Base-by-base conservation (phyloP, 2,329 filamentous ascomycete genomes). In the Ceratocystiopsis sp. region DNA sequence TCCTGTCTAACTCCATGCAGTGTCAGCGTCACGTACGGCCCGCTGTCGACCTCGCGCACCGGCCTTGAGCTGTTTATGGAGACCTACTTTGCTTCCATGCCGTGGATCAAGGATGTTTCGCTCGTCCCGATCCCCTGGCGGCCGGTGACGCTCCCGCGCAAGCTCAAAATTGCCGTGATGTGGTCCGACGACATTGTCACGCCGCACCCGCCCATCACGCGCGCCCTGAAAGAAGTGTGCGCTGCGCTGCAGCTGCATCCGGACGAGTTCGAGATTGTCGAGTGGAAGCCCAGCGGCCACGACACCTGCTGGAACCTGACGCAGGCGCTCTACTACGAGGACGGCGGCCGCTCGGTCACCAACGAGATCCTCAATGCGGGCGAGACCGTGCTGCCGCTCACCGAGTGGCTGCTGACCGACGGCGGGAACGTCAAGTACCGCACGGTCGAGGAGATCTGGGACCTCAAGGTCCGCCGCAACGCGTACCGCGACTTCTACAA, bases 71-170 rank as follows among this genome's bases (percentile, higher is more conserved):
- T 34, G 4, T 34, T 34, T 11, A 34, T 34, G 33, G 33, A 34
- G 8, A 34, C 33, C 10, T 34, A 34, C 16, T 37, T 37, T 18
- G 63, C 61, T 12, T 66, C 67, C 19, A 52, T 73, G 40, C 80
- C 80, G 0, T 84, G 80, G 80, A 1, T 59, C 71, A 48, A 65
- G 65, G 80, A 84, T 54, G 78, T 79, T 0, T 59, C 76, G 0
- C 74, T 78, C 0, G 59, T 74, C 9, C 74, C 80, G 16, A 61
- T 84, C 1, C 78, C 78, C 0, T 84, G 42, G 42, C 15, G 15
- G 33, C 0, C 65, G 21, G 33, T 69, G 64, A 0, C 53, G 72
- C 0, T 59, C 73, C 38, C 50, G 0, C 7, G 35, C 17, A 18
- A 35, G 4, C 42, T 44, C 13, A 36, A 37, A 10, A 19, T 44